Evolutionary conservation across 148 eudicot genomes (phyloP).

Genomic region (Silene uniflora): DNA sequence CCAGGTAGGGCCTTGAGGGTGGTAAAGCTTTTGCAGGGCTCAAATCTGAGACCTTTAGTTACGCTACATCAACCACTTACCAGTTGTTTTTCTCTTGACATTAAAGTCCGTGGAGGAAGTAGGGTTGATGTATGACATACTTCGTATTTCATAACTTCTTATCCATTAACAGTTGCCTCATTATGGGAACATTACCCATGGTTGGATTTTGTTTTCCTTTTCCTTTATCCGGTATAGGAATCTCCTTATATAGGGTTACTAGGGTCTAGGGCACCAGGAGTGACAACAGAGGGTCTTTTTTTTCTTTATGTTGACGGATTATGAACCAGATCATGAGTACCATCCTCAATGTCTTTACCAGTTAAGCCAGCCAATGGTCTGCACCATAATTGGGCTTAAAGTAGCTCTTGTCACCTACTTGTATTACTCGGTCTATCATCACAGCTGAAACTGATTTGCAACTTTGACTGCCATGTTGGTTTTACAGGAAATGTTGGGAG

Average conservation of each 20-base stretch:
- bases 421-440: not conserved
- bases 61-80: no score
- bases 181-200: not conserved
- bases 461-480: not conserved
- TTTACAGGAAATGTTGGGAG: slow-evolving; percentile 30
- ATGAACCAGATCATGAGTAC: no score
- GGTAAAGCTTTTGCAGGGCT: no score
- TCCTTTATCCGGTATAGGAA: not conserved
- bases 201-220: not conserved
- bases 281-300: not conserved
- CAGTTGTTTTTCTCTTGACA: no score
- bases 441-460: not conserved
- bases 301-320: no score
- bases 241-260: not conserved
- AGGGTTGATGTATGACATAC: no score
- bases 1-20: no score
- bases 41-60: no score
- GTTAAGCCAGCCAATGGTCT: not conserved
- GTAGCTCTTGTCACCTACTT: not conserved
- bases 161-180: not conserved
- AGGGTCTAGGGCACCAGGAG: not conserved
- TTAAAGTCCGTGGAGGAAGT: no score
- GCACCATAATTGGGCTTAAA: not conserved
- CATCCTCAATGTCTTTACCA: no score
- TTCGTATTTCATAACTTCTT: no score